Base-by-base conservation (phyloP, 2,329 filamentous ascomycete genomes). In the Aureobasidium leucospermi region DNA sequence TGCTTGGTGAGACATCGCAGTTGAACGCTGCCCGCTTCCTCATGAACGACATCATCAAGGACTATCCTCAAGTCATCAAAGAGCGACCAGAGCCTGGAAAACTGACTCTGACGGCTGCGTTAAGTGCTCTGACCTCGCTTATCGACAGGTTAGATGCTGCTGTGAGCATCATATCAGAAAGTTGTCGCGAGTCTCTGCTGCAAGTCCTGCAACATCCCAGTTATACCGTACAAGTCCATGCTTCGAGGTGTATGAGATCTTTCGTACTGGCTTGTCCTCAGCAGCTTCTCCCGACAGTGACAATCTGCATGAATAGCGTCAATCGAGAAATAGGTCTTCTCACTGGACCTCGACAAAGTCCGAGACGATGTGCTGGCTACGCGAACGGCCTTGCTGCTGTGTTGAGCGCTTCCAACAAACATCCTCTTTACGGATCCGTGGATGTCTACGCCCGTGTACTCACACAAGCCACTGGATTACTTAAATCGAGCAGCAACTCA, bases 241-340 rank as follows among this genome's bases (percentile, higher is more conserved):
- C 90, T 1, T 90, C 94, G 4, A 84, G 89, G 62, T 96, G 91
- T 68, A 78, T 97, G 66, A 90, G 93, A 66, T 85, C 83, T 0
- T 94, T 97, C 68, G 89, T 96, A 0, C 79, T 96, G 45, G 91
- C 91, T 13, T 96, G 91, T 66, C 94, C 94, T 4, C 89, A 96
- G 65, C 93, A 97, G 69, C 82, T 99, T 6, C 78, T 97, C 5
- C 89, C 90, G 2, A 94, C 91, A 63, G 85, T 97, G 16, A 96
- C 93, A 0, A 89, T 97, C 47, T 97, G 92, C 73, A 92, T 97
- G 88, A 96, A 96, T 72, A 96, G 90, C 70, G 81, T 99, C 62
- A 89, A 85, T 62, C 82, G 94, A 63, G 94, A 99, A 69, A 80
- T 99, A 31, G 86, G 86, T 31, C 81, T 94, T 45, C 81, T 97